These are phyloP conservation scores for Globisporangium canariense DNA, from an alignment of 352 stramenopile species.

Conservation along the genomic window DNA sequence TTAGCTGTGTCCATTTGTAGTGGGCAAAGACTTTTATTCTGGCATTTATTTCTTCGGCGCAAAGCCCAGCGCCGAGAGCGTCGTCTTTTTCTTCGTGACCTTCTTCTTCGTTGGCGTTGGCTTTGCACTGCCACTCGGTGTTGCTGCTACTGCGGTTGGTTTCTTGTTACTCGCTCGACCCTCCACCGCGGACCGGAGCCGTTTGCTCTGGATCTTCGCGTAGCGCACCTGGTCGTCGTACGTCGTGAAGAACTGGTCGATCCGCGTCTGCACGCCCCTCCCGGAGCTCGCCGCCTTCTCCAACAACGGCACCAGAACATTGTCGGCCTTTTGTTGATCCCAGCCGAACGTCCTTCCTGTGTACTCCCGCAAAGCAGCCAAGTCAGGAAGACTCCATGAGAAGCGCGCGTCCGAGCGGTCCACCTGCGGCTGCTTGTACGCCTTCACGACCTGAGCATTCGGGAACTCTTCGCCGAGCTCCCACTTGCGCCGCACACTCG, in stretches of 20 bases:
- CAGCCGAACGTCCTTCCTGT: constrained; percentile 91
- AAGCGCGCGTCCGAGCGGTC: constrained; percentile 85
- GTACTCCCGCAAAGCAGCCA: constrained; percentile 82
- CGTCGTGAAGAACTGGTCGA: constrained; percentile 95
- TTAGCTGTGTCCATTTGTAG: too few species aligned
- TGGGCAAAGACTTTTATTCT: too few species aligned
- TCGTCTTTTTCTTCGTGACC: constrained; percentile 18
- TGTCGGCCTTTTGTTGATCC: constrained; percentile 89
- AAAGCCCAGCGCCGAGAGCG: constrained; percentile 11
- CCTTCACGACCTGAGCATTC: constrained; percentile 88
- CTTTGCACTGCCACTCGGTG: neutral
- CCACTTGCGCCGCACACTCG: constrained; percentile 89
- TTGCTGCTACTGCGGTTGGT: neutral
- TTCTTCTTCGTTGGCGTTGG: constrained; percentile 13
- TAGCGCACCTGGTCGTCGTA: constrained; percentile 97
- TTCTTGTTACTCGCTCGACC: constrained; percentile 19
- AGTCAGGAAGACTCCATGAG: constrained; percentile 90
- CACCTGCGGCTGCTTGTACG: constrained; percentile 92
- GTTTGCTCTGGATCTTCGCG: constrained; percentile 89
- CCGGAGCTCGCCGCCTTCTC: constrained; percentile 38
- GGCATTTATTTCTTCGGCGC: neutral
- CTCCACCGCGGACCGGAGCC: constrained; percentile 79
- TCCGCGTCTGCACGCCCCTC: constrained; percentile 79
- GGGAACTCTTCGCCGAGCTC: constrained; percentile 93
- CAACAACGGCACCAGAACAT: constrained; percentile 88